Evolutionary conservation across 2,329 filamentous ascomycete species (phyloP), one percentile per base, ranked within the genome.

Genomic region (Ophiostoma sp.): DNA sequence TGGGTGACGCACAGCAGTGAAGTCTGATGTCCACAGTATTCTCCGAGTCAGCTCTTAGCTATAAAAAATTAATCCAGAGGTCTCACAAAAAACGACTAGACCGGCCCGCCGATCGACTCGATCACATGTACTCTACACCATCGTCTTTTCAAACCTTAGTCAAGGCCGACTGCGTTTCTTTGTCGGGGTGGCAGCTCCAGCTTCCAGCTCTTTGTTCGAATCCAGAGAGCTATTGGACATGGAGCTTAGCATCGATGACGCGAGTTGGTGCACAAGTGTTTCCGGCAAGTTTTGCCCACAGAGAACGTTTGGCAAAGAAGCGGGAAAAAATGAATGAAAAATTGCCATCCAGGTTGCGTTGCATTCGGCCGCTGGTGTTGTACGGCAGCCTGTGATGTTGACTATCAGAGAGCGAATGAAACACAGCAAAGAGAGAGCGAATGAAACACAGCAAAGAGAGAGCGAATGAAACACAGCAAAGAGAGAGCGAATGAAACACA

Each of bases 51-150:
- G 10, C 2, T 41, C 39, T 15, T 41, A 11, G 27, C 27, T 31
- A 31, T 1, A 31, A 31, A 31, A 31, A 41, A 41, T 41, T 4
- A 13, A 41, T 41, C 11, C 13, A 41, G n/a, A 57, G 15, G 52
- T 23, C 23, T 27, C 23, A 27, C 52, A 23, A 41, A 15, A 48
- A 48, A 20, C 17, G 44, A 57, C 23, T 57, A 57, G 17, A 23
- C 17, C 7, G 20, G 36, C 13, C 17, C 17, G 44, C 44, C 44
- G 52, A 57, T 57, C 52, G 52, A 27, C 52, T 57, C 52, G 10
- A 57, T 57, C 52, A 57, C 52, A 57, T 57, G 52, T 57, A 57
- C 52, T 57, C n/a, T 10, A 57, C n/a, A 27, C 23, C 23, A 27
- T 57, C 1, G n/a, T 57, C 52, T 27, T 57, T 57, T 27, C n/a